A percentile compares a stretch with the other conserved stretches of the same genome.
Conservation (phyloP, 2,329 filamentous ascomycete species). For the Ophiosphaerella narmari region DNA sequence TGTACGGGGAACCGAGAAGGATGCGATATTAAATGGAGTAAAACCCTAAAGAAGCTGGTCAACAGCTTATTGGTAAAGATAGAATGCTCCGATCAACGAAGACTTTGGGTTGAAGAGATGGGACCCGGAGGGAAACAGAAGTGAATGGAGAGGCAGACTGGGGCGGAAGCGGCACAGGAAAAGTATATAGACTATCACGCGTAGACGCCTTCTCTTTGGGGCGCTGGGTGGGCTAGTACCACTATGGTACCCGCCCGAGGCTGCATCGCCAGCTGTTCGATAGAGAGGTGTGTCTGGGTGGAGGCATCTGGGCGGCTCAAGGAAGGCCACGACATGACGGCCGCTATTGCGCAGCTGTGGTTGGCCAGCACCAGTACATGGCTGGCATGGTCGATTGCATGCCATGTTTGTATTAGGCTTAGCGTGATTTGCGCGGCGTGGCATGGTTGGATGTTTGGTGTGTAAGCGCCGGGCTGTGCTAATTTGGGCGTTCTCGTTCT, state of each 20-base stretch:
- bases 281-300: conserved; percentile 22
- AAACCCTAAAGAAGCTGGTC: conserved; percentile 47
- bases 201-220: conserved; percentile 36
- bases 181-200: conserved; percentile 39
- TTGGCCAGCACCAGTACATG: conserved; percentile 30
- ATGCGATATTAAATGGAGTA: conserved; percentile 42
- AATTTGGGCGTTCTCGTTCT: conserved; percentile 34
- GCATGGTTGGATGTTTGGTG: conserved; percentile 37
- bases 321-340: conserved; percentile 41
- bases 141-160: conserved; percentile 39
- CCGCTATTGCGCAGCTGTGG: conserved; percentile 22
- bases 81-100: conserved; percentile 54
- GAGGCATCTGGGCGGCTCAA: conserved; percentile 40
- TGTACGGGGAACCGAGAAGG: conserved; percentile 23
- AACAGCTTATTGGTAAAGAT: conserved; percentile 49
- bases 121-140: conserved; percentile 39
- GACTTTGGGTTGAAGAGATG: conserved; percentile 28
- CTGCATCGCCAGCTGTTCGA: conserved; percentile 36
- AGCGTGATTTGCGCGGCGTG: conserved; percentile 25
- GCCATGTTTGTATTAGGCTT: conserved; percentile 27
- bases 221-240: conserved; percentile 26
- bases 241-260: conserved; percentile 32
- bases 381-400: conserved; percentile 20
- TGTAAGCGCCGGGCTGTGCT: conserved; percentile 41
- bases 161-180: conserved; percentile 32